Base-by-base conservation (phyloP, 495 filamentous ascomycete genomes). In the Antarctomyces pellizariae region DNA sequence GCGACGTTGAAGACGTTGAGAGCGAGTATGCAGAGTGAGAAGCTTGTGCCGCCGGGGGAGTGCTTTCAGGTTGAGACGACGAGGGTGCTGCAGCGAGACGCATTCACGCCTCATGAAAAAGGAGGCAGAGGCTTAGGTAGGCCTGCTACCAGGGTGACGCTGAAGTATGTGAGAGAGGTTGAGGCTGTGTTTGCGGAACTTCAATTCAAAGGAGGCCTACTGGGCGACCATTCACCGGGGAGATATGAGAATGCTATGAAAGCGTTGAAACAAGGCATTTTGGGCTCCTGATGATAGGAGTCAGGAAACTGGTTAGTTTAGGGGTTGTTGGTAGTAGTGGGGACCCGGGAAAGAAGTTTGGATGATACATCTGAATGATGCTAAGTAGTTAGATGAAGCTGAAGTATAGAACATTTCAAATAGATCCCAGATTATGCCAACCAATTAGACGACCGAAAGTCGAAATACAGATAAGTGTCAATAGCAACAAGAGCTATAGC, bases 161-260 rank as follows among this genome's bases (percentile, higher is more conserved):
- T 75, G 27, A 60, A 59, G 34, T 71, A 73, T 36, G 53, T 76
- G 14, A 39, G 62, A 32, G 63, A 75, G 39, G 67, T 73, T 30
- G 70, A 75, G 37, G 49, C 51, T 16, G 51, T 57, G 34, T 79
- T 80, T 48, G 54, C 67, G 21, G 73, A 80, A 44, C 50, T 80
- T 30, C 52, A 56, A 25, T 78, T 82, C 47, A 70, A 63, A 7
- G 62, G 61, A 18, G 64, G 69, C 17, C 76, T 77, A 71, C 51
- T 82, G 48, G 55, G 60, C 28, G 73, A 82, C 46, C 75, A 82
- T 45, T 75, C 64, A 36, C 73, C 75, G n/a, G 70, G 59, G 16
- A 49, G 65, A 31, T 82, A 82, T 46, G 75, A 82, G 49, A 59
- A 49, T 16, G 59, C 53, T 35, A 41, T 70, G 31, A 54, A 51